Conservation (phyloP, 2,329 filamentous ascomycete species). For the Teratosphaeria zuluensis region DNA sequence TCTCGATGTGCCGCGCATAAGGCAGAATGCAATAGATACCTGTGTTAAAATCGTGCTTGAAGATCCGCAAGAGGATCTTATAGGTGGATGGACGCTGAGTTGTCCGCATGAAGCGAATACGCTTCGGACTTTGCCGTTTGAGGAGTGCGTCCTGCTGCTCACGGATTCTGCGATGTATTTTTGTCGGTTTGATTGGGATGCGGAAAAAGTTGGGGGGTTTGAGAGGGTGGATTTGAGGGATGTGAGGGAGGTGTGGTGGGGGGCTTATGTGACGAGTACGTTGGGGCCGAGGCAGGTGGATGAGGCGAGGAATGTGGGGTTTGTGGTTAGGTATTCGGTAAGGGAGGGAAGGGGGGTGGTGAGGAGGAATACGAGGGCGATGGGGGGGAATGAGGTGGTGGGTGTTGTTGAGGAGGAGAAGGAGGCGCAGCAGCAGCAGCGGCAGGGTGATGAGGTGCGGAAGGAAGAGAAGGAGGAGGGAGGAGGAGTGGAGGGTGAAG, state of each 20-base stretch:
- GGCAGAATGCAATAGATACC: slow-evolving; percentile 82
- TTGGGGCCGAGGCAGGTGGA: slow-evolving; percentile 69
- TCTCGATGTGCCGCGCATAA: slow-evolving; percentile 72
- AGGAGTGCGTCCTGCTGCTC: slow-evolving; percentile 78
- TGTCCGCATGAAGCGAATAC: slow-evolving; percentile 65
- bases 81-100: slow-evolving; percentile 81
- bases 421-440: too few species aligned
- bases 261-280: slow-evolving; percentile 84
- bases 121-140: slow-evolving; percentile 59
- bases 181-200: slow-evolving; percentile 87
- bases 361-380: slow-evolving; percentile 74
- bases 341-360: slow-evolving; percentile 57
- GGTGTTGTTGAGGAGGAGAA: slow-evolving; percentile 17
- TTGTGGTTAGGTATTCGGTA: slow-evolving; percentile 66
- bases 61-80: slow-evolving; percentile 72
- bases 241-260: slow-evolving; percentile 62
- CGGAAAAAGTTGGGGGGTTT: slow-evolving; percentile 88
- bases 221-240: slow-evolving; percentile 73
- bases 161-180: slow-evolving; percentile 80
- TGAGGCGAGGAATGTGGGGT: slow-evolving; percentile 69
- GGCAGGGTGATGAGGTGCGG: slow-evolving; percentile 44
- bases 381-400: slow-evolving; percentile 48
- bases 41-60: slow-evolving; percentile 75
- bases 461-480: slow-evolving; percentile 18
- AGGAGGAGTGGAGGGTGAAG: slow-evolving; percentile 16